These are phyloP conservation scores for Penicillium sp. DNA, from an alignment of 2,329 filamentous ascomycete genomes.

Conservation along the genomic window DNA sequence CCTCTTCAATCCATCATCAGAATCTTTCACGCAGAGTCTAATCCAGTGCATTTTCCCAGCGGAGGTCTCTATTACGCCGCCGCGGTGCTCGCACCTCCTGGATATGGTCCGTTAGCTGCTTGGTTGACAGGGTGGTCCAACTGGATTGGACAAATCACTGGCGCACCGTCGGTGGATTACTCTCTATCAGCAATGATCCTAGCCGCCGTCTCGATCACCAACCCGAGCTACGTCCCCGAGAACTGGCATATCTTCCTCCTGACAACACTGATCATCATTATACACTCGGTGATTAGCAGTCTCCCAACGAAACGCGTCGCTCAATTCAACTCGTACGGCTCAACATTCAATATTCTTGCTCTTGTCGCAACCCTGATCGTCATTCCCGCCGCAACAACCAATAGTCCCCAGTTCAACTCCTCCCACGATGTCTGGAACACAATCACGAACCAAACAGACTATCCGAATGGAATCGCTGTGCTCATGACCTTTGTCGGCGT, in stretches of 20 bases:
- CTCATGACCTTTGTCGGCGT: conserved; percentile 71
- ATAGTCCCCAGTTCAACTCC: conserved; percentile 58
- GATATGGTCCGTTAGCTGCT: conserved; percentile 64
- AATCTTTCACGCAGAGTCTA: background rate
- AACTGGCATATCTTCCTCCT: conserved; percentile 68
- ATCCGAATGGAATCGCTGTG: conserved; percentile 64
- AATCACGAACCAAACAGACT: conserved; percentile 66
- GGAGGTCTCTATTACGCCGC: conserved; percentile 73
- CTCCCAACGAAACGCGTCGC: conserved; percentile 71
- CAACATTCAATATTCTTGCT: conserved; percentile 67
- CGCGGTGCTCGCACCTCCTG: conserved; percentile 66
- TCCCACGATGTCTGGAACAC: conserved; percentile 62
- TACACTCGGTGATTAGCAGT: conserved; percentile 66
- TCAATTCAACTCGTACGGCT: conserved; percentile 67
- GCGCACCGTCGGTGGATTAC: conserved; percentile 66
- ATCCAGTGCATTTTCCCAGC: conserved; percentile 24
- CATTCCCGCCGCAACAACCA: conserved; percentile 62
- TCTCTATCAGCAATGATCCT: conserved; percentile 68
- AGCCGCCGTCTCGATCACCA: conserved; percentile 65
- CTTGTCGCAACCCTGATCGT: conserved; percentile 65
- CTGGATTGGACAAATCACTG: conserved; percentile 66
- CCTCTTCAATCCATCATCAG: background rate
- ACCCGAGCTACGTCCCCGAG: conserved; percentile 63
- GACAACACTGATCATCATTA: conserved; percentile 64
- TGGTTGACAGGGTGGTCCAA: conserved; percentile 71